Conservation (phyloP, 805 yeast species). For the Starmera amethionina region DNA sequence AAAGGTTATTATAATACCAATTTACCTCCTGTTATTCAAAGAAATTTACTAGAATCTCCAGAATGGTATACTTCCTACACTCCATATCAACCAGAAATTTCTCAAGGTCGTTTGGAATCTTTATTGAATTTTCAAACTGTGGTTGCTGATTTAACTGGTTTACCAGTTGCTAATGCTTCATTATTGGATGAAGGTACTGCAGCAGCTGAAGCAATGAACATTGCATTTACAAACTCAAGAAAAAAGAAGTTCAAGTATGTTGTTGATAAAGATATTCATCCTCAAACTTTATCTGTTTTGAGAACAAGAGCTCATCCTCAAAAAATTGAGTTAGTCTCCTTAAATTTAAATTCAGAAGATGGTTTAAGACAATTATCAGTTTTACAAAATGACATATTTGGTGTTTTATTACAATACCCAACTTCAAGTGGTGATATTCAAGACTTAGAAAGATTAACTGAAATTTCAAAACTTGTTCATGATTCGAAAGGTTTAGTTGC, state of each 20-base stretch:
- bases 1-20: slow-evolving; percentile 90
- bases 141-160: slow-evolving; percentile 81
- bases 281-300: slow-evolving; percentile 78
- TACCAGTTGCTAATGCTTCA: slow-evolving; percentile 93
- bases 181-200: slow-evolving; percentile 94
- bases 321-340: slow-evolving; percentile 49
- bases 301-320: slow-evolving; percentile 70
- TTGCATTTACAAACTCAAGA: slow-evolving; percentile 58
- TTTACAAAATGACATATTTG: slow-evolving; percentile 42
- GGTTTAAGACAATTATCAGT: slow-evolving; percentile 26
- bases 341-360: slow-evolving; percentile 41
- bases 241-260: slow-evolving; percentile 62
- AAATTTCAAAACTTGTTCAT: slow-evolving; percentile 60
- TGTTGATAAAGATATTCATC: slow-evolving; percentile 69
- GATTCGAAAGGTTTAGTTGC: slow-evolving; percentile 63
- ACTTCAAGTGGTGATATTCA: slow-evolving; percentile 70
- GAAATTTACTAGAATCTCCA: slow-evolving; percentile 87
- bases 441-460: slow-evolving; percentile 34
- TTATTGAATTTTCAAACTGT: slow-evolving; percentile 90
- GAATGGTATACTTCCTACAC: slow-evolving; percentile 99
- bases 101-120: slow-evolving; percentile 92
- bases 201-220: slow-evolving; percentile 92
- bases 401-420: slow-evolving; percentile 87
- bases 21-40: slow-evolving; percentile 85
- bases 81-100: slow-evolving; percentile 96